Conservation (phyloP, 352 stramenopile genomes). For the Globisporangium nunn region DNA sequence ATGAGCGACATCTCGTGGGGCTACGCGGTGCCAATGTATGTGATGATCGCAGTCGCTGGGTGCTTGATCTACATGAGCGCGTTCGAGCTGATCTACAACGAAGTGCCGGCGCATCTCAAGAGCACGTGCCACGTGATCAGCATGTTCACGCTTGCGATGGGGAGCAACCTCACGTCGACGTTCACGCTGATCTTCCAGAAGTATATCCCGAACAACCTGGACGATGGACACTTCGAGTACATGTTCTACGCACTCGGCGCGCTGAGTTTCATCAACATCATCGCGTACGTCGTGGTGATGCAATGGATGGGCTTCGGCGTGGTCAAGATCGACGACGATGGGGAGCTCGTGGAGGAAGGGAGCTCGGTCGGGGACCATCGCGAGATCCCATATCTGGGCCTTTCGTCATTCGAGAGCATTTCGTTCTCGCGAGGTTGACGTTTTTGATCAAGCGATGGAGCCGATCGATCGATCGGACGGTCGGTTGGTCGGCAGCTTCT, state of each 20-base stretch:
- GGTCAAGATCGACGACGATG: constrained; percentile 61
- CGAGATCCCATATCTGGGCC: constrained; percentile 1
- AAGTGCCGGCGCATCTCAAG: constrained; percentile 84
- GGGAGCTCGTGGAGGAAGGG: constrained; percentile 26
- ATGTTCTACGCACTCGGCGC: constrained; percentile 84
- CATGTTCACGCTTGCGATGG: constrained; percentile 86
- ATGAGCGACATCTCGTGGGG: constrained; percentile 84
- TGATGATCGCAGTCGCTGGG: constrained; percentile 70
- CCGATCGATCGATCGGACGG: too few species aligned
- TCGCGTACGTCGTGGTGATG: constrained; percentile 74
- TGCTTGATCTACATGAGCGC: constrained; percentile 86
- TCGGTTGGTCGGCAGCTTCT: too few species aligned
- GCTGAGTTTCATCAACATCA: constrained; percentile 68
- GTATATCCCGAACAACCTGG: constrained; percentile 63
- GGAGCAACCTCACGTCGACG: constrained; percentile 82
- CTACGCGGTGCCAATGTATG: constrained; percentile 78
- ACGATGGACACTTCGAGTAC: constrained; percentile 84
- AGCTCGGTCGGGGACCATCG: constrained; percentile 1
- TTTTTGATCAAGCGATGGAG: too few species aligned
- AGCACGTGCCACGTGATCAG: constrained; percentile 85
- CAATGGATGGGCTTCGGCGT: constrained; percentile 86
- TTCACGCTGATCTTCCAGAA: constrained; percentile 83
- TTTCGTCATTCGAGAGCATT: constrained; percentile 77
- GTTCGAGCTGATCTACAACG: constrained; percentile 86
- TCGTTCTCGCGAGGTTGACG: constrained; percentile 17